Evolutionary conservation across 169 alveolate species (phyloP).

Genomic region (Eimeria mitis): DNA sequence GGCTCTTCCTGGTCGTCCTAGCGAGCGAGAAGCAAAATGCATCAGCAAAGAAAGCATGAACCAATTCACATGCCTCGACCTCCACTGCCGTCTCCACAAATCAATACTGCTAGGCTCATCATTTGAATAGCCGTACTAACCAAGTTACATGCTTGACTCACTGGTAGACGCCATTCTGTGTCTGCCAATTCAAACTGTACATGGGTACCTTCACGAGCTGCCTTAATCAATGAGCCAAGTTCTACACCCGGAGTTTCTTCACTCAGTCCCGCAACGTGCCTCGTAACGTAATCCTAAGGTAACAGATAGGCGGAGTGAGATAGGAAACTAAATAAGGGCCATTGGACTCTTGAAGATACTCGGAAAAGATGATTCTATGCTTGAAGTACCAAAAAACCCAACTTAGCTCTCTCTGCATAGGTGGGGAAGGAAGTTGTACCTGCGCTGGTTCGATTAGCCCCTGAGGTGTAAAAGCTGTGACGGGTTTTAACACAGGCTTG

Average conservation of each 20-base stretch:
- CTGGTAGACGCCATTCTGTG: conserved; percentile 7
- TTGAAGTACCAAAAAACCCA: neutral
- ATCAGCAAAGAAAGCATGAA: neutral
- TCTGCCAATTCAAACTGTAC: conserved; percentile 31
- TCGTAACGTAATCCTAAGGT: conserved; percentile 51
- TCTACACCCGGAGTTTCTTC: conserved; percentile 27
- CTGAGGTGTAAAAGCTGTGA: conserved; percentile 79
- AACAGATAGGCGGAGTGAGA: neutral
- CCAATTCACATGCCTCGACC: neutral
- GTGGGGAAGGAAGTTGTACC: conserved; percentile 30
- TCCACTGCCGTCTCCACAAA: neutral
- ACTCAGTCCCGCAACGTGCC: conserved; percentile 3
- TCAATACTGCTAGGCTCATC: neutral
- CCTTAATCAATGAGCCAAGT: conserved; percentile 47
- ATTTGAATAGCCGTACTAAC: neutral
- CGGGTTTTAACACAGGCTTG: conserved; percentile 76
- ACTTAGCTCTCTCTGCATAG: neutral
- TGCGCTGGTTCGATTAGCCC: conserved; percentile 76
- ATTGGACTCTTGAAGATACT: neutral
- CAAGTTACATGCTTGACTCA: neutral
- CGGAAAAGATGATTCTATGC: neutral
- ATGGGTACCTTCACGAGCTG: conserved; percentile 34
- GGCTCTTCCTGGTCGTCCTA: neutral
- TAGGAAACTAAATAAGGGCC: neutral
- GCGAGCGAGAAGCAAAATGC: neutral